These are phyloP conservation scores for Rhodotorula toruloides DNA, from an alignment of 768 basidiomycete species.

Conservation along the genomic window DNA sequence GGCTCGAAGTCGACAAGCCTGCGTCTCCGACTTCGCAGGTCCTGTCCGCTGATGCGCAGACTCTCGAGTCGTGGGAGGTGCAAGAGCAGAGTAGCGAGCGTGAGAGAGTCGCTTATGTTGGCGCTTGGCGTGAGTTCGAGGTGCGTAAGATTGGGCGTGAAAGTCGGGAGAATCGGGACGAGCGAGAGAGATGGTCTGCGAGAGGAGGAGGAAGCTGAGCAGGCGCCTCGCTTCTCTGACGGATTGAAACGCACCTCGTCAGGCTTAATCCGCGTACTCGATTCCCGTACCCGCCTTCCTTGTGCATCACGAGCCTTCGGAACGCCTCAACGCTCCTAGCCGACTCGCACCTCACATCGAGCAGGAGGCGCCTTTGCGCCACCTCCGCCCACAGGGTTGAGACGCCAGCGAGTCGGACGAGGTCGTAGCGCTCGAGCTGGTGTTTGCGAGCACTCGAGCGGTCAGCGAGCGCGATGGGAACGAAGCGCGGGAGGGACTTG, in stretches of 20 bases:
- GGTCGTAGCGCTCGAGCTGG: neutral
- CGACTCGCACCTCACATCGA: neutral
- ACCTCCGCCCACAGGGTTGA: neutral
- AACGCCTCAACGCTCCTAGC: neutral
- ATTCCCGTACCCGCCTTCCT: neutral
- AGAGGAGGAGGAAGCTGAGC: neutral
- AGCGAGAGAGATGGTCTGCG: neutral
- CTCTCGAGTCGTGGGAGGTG: neutral
- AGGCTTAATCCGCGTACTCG: neutral
- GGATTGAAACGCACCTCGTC: neutral
- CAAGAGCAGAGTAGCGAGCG: neutral
- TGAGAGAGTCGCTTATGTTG: no score
- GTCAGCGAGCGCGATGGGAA: neutral
- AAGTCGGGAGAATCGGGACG: neutral
- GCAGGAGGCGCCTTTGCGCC: neutral
- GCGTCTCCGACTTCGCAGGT: neutral
- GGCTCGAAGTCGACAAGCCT: neutral
- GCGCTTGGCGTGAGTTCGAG: neutral
- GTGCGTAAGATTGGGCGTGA: neutral
- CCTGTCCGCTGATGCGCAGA: constrained; percentile 3
- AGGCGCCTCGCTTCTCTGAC: fast-evolving
- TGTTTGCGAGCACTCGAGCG: no score
- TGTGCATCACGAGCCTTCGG: neutral
- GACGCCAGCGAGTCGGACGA: neutral
- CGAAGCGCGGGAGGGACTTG: neutral